These are phyloP conservation scores for Gracilaria domingensis DNA, from an alignment of 23 red algal species.

Conservation along the genomic window DNA sequence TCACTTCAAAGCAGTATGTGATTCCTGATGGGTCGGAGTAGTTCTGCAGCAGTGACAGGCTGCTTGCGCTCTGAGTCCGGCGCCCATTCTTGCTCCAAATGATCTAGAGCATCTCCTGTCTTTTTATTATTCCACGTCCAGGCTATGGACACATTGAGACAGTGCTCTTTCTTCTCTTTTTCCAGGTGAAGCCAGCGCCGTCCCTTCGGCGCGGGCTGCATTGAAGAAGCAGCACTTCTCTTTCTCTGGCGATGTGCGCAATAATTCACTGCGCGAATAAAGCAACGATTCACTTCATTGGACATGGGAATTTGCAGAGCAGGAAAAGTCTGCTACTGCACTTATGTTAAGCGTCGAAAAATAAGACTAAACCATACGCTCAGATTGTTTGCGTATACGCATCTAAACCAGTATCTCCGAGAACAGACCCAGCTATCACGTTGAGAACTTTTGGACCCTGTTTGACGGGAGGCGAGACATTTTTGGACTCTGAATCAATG, in stretches of 20 bases:
- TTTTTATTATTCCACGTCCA: conserved; percentile 8
- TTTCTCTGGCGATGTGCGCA: background rate
- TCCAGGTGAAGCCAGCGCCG: conserved; percentile 23
- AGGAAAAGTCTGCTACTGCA: too few species aligned
- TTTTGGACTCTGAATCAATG: too few species aligned
- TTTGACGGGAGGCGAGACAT: too few species aligned
- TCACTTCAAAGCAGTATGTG: conserved; percentile 3
- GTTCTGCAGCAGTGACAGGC: background rate
- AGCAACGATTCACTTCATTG: conserved; percentile 25
- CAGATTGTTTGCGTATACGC: too few species aligned
- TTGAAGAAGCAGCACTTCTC: background rate
- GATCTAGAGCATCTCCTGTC: conserved; percentile 8
- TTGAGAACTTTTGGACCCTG: too few species aligned
- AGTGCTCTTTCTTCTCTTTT: conserved; percentile 16
- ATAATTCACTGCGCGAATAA: conserved; percentile 24
- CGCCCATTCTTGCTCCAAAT: conserved; percentile 5
- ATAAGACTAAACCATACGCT: too few species aligned
- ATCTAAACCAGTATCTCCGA: too few species aligned
- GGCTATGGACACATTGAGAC: conserved; percentile 6
- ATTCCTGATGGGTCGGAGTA: background rate
- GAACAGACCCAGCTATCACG: too few species aligned
- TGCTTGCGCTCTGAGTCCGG: conserved; percentile 19
- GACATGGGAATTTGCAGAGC: conserved; percentile 15
- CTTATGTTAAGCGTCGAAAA: too few species aligned
- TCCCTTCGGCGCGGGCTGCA: conserved; percentile 33